Percentiles rank a stretch among this genome's conserved stretches.
These are phyloP conservation scores for Alternaria triticimaculans DNA, from an alignment of 2,329 filamentous ascomycete genomes.

Conservation along the genomic window DNA sequence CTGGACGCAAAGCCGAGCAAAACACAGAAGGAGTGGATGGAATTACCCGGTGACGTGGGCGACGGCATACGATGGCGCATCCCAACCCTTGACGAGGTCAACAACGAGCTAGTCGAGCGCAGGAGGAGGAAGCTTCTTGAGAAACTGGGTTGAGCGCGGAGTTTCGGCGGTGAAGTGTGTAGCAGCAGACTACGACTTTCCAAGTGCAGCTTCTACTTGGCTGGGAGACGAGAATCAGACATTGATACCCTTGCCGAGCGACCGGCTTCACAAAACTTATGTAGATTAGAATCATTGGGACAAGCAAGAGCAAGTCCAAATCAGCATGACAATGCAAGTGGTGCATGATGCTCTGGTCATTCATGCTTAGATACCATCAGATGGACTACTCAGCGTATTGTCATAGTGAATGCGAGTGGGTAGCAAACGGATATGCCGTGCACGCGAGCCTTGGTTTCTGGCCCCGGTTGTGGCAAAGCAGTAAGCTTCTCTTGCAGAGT, in stretches of 20 bases:
- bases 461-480: background rate
- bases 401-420: conserved; percentile 3
- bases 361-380: background rate
- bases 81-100: conserved; percentile 89
- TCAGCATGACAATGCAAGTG: conserved; percentile 13
- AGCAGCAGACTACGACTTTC: conserved; percentile 10
- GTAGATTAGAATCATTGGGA: conserved; percentile 13
- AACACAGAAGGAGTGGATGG: conserved; percentile 68
- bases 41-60: conserved; percentile 83
- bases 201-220: background rate
- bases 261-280: conserved; percentile 10
- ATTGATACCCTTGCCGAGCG: conserved; percentile 22
- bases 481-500: conserved; percentile 1
- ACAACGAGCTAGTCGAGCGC: conserved; percentile 88
- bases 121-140: conserved; percentile 83
- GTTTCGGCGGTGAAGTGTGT: conserved; percentile 9
- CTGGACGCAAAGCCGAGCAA: conserved; percentile 30
- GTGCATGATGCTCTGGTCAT: background rate
- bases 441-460: background rate
- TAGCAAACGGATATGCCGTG: background rate
- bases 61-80: conserved; percentile 84
- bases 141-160: conserved; percentile 62
- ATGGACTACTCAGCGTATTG: background rate
- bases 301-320: conserved; percentile 19
- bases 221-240: conserved; percentile 1